These are phyloP conservation scores for Coleophoma eucalyptorum DNA, from an alignment of 2,329 filamentous ascomycete genomes.

Conservation along the genomic window DNA sequence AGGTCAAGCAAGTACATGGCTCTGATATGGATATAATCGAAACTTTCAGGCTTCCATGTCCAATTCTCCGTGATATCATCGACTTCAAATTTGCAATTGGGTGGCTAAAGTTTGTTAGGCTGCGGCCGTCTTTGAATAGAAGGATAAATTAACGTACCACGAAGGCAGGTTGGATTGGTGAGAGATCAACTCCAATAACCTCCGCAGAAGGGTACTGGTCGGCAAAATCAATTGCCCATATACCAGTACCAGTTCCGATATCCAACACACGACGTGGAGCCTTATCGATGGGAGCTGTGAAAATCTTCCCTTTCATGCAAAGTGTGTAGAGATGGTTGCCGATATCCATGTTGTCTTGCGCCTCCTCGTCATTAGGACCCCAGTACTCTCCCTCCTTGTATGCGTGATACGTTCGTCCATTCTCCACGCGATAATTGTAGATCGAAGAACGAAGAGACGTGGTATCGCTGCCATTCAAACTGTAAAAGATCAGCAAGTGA, in stretches of 20 bases:
- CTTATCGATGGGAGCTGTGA: slow-evolving; percentile 18
- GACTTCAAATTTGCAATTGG: slow-evolving; percentile 58
- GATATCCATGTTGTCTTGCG: slow-evolving; percentile 13
- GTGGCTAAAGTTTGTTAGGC: slow-evolving; percentile 27
- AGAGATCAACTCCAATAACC: slow-evolving; percentile 21
- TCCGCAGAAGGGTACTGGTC: slow-evolving; percentile 17
- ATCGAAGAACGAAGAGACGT: slow-evolving; percentile 10
- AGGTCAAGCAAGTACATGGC: slow-evolving; percentile 35
- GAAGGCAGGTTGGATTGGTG: slow-evolving; percentile 31
- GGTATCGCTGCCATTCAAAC: slow-evolving; percentile 6
- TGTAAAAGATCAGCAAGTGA: not conserved
- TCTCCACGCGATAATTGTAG: slow-evolving; percentile 26
- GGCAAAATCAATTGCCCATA: slow-evolving; percentile 31
- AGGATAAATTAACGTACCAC: slow-evolving; percentile 24
- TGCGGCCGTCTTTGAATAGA: not conserved
- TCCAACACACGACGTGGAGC: slow-evolving; percentile 28
- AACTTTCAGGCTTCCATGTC: slow-evolving; percentile 37
- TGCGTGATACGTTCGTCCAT: slow-evolving; percentile 41
- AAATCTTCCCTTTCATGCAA: slow-evolving; percentile 10
- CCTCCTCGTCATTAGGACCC: slow-evolving; percentile 12
- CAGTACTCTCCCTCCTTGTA: slow-evolving; percentile 33
- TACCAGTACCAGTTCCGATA: slow-evolving; percentile 28
- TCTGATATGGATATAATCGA: slow-evolving; percentile 55
- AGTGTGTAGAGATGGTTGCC: slow-evolving; percentile 15
- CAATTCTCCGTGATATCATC: slow-evolving; percentile 49